These are phyloP conservation scores for Citrus medica DNA, from an alignment of 345 rosid genomes.

Conservation along the genomic window DNA sequence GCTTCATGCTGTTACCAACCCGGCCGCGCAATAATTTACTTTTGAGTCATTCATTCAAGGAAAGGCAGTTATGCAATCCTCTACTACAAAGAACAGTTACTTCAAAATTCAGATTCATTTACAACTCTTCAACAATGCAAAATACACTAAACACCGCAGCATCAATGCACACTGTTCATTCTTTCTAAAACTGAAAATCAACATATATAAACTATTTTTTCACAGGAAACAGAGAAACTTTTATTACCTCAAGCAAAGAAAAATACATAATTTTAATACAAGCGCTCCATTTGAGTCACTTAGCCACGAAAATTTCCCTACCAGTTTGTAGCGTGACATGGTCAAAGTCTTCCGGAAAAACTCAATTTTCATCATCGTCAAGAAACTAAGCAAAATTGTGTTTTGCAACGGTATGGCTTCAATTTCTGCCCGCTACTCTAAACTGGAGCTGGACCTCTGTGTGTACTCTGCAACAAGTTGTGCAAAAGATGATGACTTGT, in stretches of 20 bases:
- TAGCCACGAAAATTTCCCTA: not conserved
- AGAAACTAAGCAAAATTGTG: not conserved
- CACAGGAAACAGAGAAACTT: not conserved
- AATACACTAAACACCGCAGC: too few species aligned
- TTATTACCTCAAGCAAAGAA: not conserved
- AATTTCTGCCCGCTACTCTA: not conserved
- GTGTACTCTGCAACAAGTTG: slow-evolving; percentile 74
- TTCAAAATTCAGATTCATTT: too few species aligned
- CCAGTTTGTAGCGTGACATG: not conserved
- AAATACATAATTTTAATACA: not conserved
- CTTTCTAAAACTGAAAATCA: too few species aligned
- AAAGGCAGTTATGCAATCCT: too few species aligned
- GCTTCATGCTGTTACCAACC: too few species aligned
- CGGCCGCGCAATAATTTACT: too few species aligned
- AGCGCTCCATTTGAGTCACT: not conserved
- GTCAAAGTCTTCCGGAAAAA: not conserved
- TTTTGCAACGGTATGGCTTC: not conserved
- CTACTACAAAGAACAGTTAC: too few species aligned
- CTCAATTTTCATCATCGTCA: not conserved
- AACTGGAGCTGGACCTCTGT: slow-evolving; percentile 46
- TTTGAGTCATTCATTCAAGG: too few species aligned
- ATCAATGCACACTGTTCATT: too few species aligned
- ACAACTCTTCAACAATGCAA: too few species aligned
- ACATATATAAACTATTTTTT: too few species aligned
- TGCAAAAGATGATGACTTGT: slow-evolving; percentile 64